Evolutionary conservation across 2,329 filamentous ascomycete species (phyloP).

Genomic region (Kalaharituber pfeilii): DNA sequence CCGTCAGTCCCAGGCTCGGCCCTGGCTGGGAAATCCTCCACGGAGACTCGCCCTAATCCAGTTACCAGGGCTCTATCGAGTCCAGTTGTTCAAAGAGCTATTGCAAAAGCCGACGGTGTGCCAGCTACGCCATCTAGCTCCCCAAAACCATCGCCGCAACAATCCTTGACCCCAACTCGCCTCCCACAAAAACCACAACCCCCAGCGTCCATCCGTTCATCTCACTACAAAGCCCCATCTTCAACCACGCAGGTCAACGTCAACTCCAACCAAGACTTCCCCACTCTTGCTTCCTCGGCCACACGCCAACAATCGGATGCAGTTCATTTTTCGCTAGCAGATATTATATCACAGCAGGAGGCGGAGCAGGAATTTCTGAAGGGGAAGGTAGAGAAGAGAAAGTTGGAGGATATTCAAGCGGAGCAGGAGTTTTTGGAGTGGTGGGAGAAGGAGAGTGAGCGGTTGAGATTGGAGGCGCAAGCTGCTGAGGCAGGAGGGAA

Average conservation of each 20-base stretch:
- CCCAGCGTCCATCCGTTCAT: not conserved
- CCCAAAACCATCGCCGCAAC: not conserved
- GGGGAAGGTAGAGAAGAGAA: constrained; percentile 73
- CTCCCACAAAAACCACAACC: not conserved
- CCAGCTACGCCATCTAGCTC: not conserved
- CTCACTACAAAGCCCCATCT: not conserved
- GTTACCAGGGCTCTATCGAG: not conserved
- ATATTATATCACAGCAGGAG: constrained; percentile 77
- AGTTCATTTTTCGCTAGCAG: constrained; percentile 55
- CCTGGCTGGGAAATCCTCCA: not conserved
- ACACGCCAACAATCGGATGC: not conserved
- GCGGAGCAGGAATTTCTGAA: constrained; percentile 66
- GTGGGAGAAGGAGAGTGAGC: constrained; percentile 74
- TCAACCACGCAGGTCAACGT: not conserved
- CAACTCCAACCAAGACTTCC: not conserved
- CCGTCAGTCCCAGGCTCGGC: too few species aligned
- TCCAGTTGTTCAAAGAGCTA: not conserved
- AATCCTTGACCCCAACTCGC: not conserved
- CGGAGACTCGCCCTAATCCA: not conserved
- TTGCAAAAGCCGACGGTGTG: not conserved
- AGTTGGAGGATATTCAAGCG: constrained; percentile 83
- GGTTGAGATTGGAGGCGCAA: constrained; percentile 34
- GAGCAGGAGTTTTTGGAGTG: constrained; percentile 95
- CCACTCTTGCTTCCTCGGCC: not conserved
- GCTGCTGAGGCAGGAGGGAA: constrained; percentile 16